Conservation (phyloP, 176 grass and related monocot species). For the Pontederia paniculata region DNA sequence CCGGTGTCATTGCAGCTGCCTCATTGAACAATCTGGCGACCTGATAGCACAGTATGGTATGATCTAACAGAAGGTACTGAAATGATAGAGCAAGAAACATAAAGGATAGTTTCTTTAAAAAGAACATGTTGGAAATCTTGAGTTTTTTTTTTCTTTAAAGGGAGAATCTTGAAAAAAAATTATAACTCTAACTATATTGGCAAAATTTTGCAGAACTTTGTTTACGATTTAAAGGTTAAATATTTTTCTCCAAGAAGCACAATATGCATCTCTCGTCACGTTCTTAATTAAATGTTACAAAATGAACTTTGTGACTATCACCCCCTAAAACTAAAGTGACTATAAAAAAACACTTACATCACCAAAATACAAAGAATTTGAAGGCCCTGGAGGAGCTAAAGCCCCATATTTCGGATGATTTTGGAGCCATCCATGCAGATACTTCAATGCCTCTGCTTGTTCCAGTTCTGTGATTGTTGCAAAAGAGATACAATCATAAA, state of each 20-base stretch:
- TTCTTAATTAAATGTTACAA: too few species aligned
- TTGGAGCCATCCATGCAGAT: conserved; percentile 87
- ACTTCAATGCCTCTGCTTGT: conserved; percentile 85
- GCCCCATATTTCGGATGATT: conserved; percentile 94
- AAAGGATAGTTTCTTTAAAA: too few species aligned
- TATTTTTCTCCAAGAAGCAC: too few species aligned
- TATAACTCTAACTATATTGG: too few species aligned
- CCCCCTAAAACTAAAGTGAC: neutral
- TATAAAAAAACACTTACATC: conserved; percentile 50
- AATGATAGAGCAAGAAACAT: too few species aligned
- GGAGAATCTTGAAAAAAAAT: too few species aligned
- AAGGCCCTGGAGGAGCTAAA: conserved; percentile 45
- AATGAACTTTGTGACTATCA: too few species aligned
- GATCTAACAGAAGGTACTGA: neutral
- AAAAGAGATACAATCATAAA: conserved; percentile 11
- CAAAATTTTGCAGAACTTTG: too few species aligned
- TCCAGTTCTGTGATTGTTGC: conserved; percentile 62
- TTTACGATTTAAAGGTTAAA: too few species aligned
- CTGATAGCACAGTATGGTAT: conserved; percentile 25
- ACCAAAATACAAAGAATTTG: conserved; percentile 65
- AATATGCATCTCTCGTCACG: too few species aligned
- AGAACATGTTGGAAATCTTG: too few species aligned
- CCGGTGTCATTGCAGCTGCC: conserved; percentile 80
- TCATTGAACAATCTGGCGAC: conserved; percentile 86
- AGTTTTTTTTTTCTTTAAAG: too few species aligned